These are phyloP conservation scores for Trichoderma sp. DNA, from an alignment of 2,329 filamentous ascomycete species.

Conservation along the genomic window DNA sequence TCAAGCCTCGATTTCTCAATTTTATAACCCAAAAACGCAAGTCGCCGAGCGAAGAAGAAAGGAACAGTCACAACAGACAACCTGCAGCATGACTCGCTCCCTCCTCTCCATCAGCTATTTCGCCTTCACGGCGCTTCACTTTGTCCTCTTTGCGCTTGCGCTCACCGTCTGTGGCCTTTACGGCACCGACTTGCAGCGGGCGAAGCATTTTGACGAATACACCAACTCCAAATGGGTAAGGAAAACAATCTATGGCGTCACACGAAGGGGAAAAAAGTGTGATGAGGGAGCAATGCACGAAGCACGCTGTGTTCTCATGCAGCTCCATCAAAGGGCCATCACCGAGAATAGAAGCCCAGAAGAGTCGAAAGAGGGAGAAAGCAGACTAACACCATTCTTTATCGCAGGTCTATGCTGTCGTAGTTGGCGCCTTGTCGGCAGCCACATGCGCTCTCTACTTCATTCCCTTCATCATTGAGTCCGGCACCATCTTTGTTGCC, in stretches of 20 bases:
- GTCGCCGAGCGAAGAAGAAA: neutral
- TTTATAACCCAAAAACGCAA: neutral
- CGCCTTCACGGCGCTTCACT: slow-evolving; percentile 66
- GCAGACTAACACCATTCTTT: slow-evolving; percentile 7
- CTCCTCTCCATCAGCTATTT: slow-evolving; percentile 54
- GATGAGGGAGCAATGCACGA: neutral
- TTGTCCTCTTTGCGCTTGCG: slow-evolving; percentile 76
- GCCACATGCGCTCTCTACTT: slow-evolving; percentile 68
- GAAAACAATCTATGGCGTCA: neutral
- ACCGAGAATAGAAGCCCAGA: neutral
- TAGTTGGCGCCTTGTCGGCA: slow-evolving; percentile 68
- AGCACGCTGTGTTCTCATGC: neutral
- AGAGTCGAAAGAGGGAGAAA: neutral
- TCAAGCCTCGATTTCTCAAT: neutral
- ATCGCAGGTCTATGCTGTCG: slow-evolving; percentile 68
- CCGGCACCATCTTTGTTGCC: slow-evolving; percentile 56
- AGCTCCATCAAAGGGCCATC: neutral
- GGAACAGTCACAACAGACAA: neutral
- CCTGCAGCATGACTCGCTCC: slow-evolving; percentile 48
- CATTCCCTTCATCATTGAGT: slow-evolving; percentile 62
- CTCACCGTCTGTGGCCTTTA: slow-evolving; percentile 81
- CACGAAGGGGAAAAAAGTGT: neutral
- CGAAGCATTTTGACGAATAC: slow-evolving; percentile 53
- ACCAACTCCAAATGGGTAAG: slow-evolving; percentile 72
- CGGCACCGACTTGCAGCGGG: slow-evolving; percentile 65